Evolutionary conservation across 2,329 filamentous ascomycete genomes (phyloP).

Genomic region (Colletotrichum magnum): DNA sequence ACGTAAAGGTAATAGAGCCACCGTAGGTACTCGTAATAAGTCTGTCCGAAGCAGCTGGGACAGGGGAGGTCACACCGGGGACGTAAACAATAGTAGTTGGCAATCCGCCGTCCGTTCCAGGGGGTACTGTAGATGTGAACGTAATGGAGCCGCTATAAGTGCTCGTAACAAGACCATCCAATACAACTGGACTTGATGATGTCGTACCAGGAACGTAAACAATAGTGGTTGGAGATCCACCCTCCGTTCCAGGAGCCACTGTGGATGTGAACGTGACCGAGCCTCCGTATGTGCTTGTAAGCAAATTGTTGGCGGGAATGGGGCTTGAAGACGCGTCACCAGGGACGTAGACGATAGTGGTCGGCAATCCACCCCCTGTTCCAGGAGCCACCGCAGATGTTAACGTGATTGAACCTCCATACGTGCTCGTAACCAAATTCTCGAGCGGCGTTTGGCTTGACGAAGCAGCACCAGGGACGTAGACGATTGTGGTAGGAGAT

Average conservation of each 20-base stretch:
- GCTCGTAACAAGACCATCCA: background rate
- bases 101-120: background rate
- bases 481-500: background rate
- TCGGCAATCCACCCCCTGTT: background rate
- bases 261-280: background rate
- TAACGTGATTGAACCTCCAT: background rate
- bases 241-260: background rate
- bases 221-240: background rate
- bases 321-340: background rate
- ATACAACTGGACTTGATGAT: background rate
- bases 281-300: background rate
- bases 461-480: background rate
- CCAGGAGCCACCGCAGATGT: background rate
- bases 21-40: constrained; percentile 12
- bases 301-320: background rate
- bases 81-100: constrained; percentile 6
- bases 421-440: background rate
- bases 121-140: background rate
- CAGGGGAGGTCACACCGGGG: background rate
- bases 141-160: background rate
- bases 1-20: constrained; percentile 7
- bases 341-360: background rate
- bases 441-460: background rate
- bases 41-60: background rate
- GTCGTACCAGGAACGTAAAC: background rate